Percentiles rank a stretch among this genome's conserved stretches.
Evolutionary conservation across 176 grass and related monocot species (phyloP).

Genomic region (Carex kokanica): DNA sequence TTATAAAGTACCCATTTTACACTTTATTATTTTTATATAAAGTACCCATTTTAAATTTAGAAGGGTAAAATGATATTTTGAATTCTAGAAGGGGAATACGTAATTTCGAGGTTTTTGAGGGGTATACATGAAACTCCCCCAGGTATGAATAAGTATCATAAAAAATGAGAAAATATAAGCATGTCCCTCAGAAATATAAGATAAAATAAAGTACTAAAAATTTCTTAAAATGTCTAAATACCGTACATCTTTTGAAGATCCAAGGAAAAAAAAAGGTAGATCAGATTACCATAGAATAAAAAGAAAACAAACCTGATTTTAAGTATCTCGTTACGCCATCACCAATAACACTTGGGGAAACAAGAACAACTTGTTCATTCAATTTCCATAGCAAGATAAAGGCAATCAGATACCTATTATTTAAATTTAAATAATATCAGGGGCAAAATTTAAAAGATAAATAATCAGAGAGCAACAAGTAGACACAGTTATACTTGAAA

Average conservation of each 20-base stretch:
- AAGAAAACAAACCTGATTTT: conserved; percentile 60
- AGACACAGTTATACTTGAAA: conserved; percentile 21
- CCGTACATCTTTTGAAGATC: neutral
- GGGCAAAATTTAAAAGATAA: neutral
- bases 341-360: conserved; percentile 47
- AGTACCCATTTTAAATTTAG: too few relatives aligned
- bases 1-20: too few relatives aligned
- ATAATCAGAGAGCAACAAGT: neutral
- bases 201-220: neutral
- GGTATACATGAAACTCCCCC: too few relatives aligned
- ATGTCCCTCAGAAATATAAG: neutral
- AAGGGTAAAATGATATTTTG: too few relatives aligned
- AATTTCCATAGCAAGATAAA: conserved; percentile 81
- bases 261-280: neutral
- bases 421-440: conserved; percentile 35
- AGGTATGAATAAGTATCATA: neutral
- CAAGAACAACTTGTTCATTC: conserved; percentile 60
- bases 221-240: neutral
- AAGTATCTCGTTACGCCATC: conserved; percentile 57
- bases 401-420: conserved; percentile 74
- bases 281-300: conserved; percentile 4
- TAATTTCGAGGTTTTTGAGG: too few relatives aligned
- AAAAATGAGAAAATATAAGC: neutral
- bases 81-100: too few relatives aligned
- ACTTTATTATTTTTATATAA: too few relatives aligned